Conservation (phyloP, 2,329 filamentous ascomycete species). For the Drechslera avenae region DNA sequence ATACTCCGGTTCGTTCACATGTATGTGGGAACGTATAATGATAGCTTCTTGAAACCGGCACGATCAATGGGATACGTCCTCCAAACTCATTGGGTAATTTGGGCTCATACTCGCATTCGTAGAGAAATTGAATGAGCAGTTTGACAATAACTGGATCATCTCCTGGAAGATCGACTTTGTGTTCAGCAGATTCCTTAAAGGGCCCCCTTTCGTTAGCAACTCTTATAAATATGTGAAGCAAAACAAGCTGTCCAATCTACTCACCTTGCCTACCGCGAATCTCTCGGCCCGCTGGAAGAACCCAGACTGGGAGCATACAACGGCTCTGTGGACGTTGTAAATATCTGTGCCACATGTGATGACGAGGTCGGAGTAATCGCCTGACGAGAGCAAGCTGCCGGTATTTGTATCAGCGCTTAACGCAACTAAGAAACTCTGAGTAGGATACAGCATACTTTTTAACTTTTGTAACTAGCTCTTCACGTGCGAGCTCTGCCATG, state of each 20-base stretch:
- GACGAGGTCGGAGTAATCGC: conserved; percentile 23
- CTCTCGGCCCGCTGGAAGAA: background rate
- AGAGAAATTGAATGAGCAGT: conserved; percentile 24
- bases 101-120: conserved; percentile 21
- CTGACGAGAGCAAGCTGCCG: conserved; percentile 2
- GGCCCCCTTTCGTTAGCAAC: background rate
- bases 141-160: conserved; percentile 18
- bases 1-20: background rate
- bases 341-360: conserved; percentile 20
- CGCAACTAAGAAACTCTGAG: background rate
- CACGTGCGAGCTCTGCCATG: background rate
- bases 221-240: background rate
- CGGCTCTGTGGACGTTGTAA: conserved; percentile 19
- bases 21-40: background rate
- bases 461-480: background rate
- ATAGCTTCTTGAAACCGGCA: background rate
- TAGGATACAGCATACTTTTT: background rate
- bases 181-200: conserved; percentile 11
- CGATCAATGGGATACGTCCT: background rate
- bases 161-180: conserved; percentile 14
- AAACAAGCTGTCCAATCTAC: background rate
- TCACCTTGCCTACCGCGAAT: background rate
- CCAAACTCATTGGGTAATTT: background rate
- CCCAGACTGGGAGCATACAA: conserved; percentile 5
- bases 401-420: background rate